Percentiles rank a stretch among this genome's conserved stretches.
Conservation (phyloP, 495 filamentous ascomycete genomes). For the Penicillium waksmanii region DNA sequence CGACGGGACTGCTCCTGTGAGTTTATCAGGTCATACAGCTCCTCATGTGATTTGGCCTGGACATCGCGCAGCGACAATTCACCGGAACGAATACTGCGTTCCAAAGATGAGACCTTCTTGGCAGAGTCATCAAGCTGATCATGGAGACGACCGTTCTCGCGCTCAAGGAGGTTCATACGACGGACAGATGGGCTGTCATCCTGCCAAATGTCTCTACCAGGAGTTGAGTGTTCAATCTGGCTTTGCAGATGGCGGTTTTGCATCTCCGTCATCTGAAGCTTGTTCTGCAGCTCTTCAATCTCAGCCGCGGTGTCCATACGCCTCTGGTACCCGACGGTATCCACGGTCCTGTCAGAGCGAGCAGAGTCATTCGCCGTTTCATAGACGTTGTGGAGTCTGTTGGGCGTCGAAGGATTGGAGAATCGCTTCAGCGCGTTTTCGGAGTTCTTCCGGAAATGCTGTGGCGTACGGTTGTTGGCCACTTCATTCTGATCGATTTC, state of each 20-base stretch:
- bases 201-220: constrained; percentile 61
- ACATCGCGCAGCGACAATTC: constrained; percentile 89
- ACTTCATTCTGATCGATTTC: constrained; percentile 88
- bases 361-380: constrained; percentile 72
- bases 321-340: constrained; percentile 85
- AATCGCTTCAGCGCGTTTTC: constrained; percentile 67
- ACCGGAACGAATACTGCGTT: constrained; percentile 85
- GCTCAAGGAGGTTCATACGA: constrained; percentile 88
- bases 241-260: constrained; percentile 92
- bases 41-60: constrained; percentile 91
- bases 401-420: constrained; percentile 76
- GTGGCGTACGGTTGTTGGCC: constrained; percentile 75
- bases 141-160: constrained; percentile 89
- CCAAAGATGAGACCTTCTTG: constrained; percentile 88
- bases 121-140: constrained; percentile 94
- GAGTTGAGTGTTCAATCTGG: constrained; percentile 71
- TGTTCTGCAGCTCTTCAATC: constrained; percentile 90
- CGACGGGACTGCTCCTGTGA: constrained; percentile 89
- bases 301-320: constrained; percentile 91
- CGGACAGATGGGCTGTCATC: constrained; percentile 85
- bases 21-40: constrained; percentile 91
- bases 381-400: constrained; percentile 68
- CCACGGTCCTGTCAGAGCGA: constrained; percentile 85
- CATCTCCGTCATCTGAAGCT: constrained; percentile 94
- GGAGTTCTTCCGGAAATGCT: constrained; percentile 71